These are phyloP conservation scores for Anthracocystis setariae DNA, from an alignment of 1,284 basidiomycete species.

Conservation along the genomic window DNA sequence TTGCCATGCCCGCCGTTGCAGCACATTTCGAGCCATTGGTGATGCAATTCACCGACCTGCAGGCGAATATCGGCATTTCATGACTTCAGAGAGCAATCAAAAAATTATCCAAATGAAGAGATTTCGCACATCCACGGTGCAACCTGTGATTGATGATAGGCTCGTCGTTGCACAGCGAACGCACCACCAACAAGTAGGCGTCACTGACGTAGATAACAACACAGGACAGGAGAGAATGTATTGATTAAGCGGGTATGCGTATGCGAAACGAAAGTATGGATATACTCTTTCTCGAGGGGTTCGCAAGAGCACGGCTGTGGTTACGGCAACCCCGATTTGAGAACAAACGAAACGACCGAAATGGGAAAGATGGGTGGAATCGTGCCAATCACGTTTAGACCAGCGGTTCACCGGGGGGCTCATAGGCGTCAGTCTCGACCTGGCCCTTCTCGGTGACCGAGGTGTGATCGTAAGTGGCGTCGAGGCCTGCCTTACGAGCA, in stretches of 20 bases:
- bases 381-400: conserved; percentile 25
- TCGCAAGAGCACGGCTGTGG: neutral
- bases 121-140: too few species aligned
- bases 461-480: conserved; percentile 58
- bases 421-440: conserved; percentile 57
- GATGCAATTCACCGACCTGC: too few species aligned
- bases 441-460: conserved; percentile 62
- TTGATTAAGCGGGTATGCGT: conserved; percentile 7
- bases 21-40: too few species aligned
- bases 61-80: too few species aligned
- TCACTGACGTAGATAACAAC: conserved; percentile 1
- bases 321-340: conserved; percentile 3
- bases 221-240: neutral
- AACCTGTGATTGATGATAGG: too few species aligned
- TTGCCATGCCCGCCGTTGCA: too few species aligned
- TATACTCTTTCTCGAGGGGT: conserved; percentile 5
- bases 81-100: too few species aligned
- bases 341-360: neutral
- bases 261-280: conserved; percentile 8
- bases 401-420: conserved; percentile 61
- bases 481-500: conserved; percentile 59
- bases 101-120: too few species aligned
- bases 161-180: conserved; percentile 4
- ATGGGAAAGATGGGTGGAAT: too few species aligned
- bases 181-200: neutral